Base-by-base conservation (phyloP, 2,329 filamentous ascomycete species). In the Myriosclerotinia duriaeana region DNA sequence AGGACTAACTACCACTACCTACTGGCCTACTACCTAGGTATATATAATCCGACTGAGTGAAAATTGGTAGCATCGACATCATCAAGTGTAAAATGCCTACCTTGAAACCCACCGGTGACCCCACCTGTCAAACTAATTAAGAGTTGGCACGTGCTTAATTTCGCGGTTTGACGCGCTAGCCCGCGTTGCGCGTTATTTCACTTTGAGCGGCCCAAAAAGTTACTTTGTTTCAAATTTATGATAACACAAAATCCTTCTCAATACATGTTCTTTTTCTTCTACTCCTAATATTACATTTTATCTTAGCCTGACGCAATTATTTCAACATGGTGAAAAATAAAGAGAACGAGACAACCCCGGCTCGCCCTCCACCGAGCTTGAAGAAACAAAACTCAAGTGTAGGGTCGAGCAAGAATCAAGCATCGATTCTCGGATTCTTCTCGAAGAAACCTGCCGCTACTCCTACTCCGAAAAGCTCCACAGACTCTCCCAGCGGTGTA, bases 401-500 rank as follows among this genome's bases (percentile, higher is more conserved):
- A 42, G 70, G 67, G 40, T 68, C 80, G 7, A 77, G 77, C 69
- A 87, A 87, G 74, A 87, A 85, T 73, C 88, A 91, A 75, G 84
- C 82, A 76, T 91, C 89, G 64, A 92, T 95, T 68, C 81, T 92
- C 46, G 89, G 90, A 53, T 95, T 95, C 83, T 94, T 94, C 74
- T 84, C 89, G 71, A 92, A 84, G 76, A 79, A 83, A 68, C 71
- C 79, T 62, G 71, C 75, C 78, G 82, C 17, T 36, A 81, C 82
- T 17, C 78, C 76, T 3, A 71, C 46, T n/a, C 46, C 46, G 1
- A 60, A 60, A 5, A 1, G 46, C 44, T 53, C 64, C 17, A 34
- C 64, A 34, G 22, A n/a, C 46, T 66, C 70, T 68, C 66, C 69
- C 68, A 71, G 70, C 44, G 71, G 71, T 56, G 68, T 70, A 30